Evolutionary conservation across 129 eudicot genomes (phyloP), one percentile per base, ranked within the genome.

Genomic region (Flaveria trinervia): DNA sequence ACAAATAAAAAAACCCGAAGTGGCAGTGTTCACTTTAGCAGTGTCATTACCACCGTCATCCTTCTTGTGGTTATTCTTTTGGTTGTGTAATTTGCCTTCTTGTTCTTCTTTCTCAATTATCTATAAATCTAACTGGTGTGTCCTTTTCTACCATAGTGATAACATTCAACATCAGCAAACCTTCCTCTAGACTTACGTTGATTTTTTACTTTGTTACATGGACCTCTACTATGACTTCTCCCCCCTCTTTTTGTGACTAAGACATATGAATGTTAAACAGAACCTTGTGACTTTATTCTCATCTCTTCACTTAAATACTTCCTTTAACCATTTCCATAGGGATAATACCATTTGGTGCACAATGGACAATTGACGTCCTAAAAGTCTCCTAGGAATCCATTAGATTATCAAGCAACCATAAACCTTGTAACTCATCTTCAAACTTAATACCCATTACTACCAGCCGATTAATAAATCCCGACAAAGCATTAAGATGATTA

Each of bases 251-350:
- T 0, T 22, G 2, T 28, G 10, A 23, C 68, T 14, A 28, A 62
- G 26, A 59, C 43, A 62, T 62, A 5, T 65, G 49, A 33, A 4
- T 16, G 28, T 36, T 26, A 64, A 28, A 10, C 13, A 5, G 45
- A 64, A 64, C 43, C 69, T 14, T 64, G 45, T 64, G 41, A 64
- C 20, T 26, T 64, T 28, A 22, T 64, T 64, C 69, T 64, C 41
- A 64, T 64, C n/a, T 64, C 9, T 13, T 64, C 20, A 28, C 30
- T 64, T 30, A 26, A 64, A 26, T 28, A 50, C n/a, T 3, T 1
- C 69, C n/a, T 20, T 64, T 64, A 28, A 10, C 69, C 69, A 64
- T 0, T 64, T 28, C 56, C 43, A 62, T 62, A 6, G 69, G 28
- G 14, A 64, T 26, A 64, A 25, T 14, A 5, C 1, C 65, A 59